Percentiles rank a stretch among this genome's conserved stretches.
Evolutionary conservation across 495 filamentous ascomycete species (phyloP).

Genomic region (Hyaloscypha finlandica): DNA sequence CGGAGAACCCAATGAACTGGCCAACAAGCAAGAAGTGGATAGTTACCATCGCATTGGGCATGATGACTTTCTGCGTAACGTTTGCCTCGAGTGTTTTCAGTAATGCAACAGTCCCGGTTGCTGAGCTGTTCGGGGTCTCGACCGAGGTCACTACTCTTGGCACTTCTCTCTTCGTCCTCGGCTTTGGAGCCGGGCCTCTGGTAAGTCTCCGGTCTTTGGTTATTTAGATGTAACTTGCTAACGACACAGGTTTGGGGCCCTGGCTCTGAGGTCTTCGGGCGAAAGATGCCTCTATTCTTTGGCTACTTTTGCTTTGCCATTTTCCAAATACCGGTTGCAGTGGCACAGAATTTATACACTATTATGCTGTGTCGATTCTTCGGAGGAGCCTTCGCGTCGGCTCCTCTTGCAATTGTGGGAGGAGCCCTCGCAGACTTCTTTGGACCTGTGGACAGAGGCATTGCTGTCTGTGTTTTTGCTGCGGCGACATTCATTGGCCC

Average conservation of each 20-base stretch:
- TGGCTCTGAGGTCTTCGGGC: slow-evolving; percentile 40
- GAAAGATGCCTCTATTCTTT: slow-evolving; percentile 56
- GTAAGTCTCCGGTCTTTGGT: slow-evolving; percentile 13
- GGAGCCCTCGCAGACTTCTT: slow-evolving; percentile 77
- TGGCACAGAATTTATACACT: slow-evolving; percentile 60
- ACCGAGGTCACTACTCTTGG: slow-evolving; percentile 31
- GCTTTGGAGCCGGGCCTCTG: slow-evolving; percentile 36
- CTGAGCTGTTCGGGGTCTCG: slow-evolving; percentile 23
- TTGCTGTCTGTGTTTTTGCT: slow-evolving; percentile 80
- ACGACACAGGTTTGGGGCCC: slow-evolving; percentile 20
- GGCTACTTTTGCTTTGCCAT: slow-evolving; percentile 60
- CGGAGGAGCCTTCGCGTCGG: slow-evolving; percentile 64
- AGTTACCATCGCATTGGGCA: slow-evolving; percentile 55
- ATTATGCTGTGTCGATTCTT: slow-evolving; percentile 66
- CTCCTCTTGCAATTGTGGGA: slow-evolving; percentile 66
- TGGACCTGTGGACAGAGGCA: slow-evolving; percentile 74
- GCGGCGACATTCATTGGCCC: slow-evolving; percentile 79
- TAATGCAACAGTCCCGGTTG: slow-evolving; percentile 22
- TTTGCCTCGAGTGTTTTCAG: slow-evolving; percentile 30
- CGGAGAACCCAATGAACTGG: slow-evolving; percentile 70
- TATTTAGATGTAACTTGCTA: slow-evolving; percentile 8
- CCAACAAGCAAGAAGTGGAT: slow-evolving; percentile 59
- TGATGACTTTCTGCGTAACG: slow-evolving; percentile 54
- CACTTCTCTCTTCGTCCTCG: slow-evolving; percentile 36
- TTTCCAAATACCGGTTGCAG: slow-evolving; percentile 63